Conservation (phyloP, 768 basidiomycete genomes). For the Amanita inopinata region DNA sequence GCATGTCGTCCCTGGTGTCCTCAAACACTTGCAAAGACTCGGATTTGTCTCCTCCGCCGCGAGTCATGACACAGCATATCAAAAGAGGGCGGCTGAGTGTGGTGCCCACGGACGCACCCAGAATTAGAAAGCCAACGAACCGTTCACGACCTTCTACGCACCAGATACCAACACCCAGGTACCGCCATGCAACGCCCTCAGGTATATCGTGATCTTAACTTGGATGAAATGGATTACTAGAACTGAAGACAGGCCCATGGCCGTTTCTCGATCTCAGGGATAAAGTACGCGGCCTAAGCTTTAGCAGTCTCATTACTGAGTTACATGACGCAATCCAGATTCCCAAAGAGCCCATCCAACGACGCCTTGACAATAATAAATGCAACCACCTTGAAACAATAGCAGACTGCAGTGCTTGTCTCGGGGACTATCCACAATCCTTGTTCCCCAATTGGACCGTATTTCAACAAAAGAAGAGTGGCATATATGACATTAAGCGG, state of each 20-base stretch:
- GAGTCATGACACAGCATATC: too few species aligned
- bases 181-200: constrained; percentile 8
- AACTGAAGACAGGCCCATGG: constrained; percentile 4
- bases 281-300: not conserved
- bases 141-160: too few species aligned
- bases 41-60: too few species aligned
- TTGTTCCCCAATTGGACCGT: constrained; percentile 49
- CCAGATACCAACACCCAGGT: constrained; percentile 7
- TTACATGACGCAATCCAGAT: not conserved
- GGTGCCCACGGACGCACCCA: too few species aligned
- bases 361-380: not conserved
- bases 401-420: constrained; percentile 17
- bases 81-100: too few species aligned
- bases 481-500: constrained; percentile 24
- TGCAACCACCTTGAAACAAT: constrained; percentile 1
- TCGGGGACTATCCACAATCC: constrained; percentile 33
- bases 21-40: too few species aligned
- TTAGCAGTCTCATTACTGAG: not conserved
- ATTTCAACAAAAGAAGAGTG: constrained; percentile 31
- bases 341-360: constrained; percentile 1
- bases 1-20: too few species aligned
- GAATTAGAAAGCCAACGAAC: too few species aligned
- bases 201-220: not conserved
- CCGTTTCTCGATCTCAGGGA: constrained; percentile 7
- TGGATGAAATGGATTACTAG: not conserved